Percentiles rank a stretch among this genome's conserved stretches.
These are phyloP conservation scores for Venturia asperata DNA, from an alignment of 2,329 filamentous ascomycete genomes.

Conservation along the genomic window DNA sequence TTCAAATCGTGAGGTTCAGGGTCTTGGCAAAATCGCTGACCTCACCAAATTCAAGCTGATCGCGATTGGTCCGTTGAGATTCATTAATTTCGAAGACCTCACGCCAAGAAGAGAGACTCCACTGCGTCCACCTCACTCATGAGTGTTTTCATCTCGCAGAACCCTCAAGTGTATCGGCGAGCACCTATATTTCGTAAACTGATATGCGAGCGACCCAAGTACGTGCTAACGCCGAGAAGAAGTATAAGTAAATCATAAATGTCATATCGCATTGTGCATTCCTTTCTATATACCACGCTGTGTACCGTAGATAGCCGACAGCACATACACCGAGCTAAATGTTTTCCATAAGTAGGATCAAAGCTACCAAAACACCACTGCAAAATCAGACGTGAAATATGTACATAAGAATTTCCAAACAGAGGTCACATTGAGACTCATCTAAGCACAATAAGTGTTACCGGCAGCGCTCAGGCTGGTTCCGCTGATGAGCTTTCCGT, in stretches of 20 bases:
- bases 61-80: not conserved
- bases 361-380: not conserved
- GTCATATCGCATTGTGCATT: not conserved
- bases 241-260: not conserved
- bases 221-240: too few species aligned
- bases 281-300: conserved; percentile 1
- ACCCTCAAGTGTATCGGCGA: too few species aligned
- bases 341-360: not conserved
- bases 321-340: not conserved
- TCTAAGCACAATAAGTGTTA: conserved; percentile 15
- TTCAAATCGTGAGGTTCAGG: not conserved
- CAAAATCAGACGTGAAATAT: conserved; percentile 7
- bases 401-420: not conserved
- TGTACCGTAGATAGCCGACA: not conserved
- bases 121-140: too few species aligned
- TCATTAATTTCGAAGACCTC: not conserved
- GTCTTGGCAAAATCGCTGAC: conserved; percentile 3
- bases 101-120: not conserved
- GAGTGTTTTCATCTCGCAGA: too few species aligned
- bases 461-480: conserved; percentile 14
- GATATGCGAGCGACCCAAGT: too few species aligned
- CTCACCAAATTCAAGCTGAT: not conserved
- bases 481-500: conserved; percentile 16
- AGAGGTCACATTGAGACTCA: too few species aligned
- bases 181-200: too few species aligned